These are phyloP conservation scores for Pulveroboletus sp. DNA, from an alignment of 768 basidiomycete species.

Conservation along the genomic window DNA sequence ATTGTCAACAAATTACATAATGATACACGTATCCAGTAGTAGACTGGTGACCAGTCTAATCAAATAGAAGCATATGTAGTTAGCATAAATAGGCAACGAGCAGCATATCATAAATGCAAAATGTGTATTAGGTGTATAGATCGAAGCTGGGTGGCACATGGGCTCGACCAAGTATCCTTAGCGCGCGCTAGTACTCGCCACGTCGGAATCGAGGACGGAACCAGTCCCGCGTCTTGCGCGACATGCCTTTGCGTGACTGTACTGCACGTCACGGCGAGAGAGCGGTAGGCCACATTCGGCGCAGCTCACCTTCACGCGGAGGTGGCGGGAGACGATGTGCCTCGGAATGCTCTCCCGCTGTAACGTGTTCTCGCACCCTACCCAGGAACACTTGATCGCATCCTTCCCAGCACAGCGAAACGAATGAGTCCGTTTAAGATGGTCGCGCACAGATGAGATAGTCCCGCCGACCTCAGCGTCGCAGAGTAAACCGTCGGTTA, in stretches of 20 bases:
- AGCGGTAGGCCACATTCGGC: slow-evolving; percentile 8
- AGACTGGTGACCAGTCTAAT: too few relatives aligned
- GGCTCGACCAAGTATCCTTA: too few relatives aligned
- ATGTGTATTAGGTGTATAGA: too few relatives aligned
- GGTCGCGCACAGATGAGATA: slow-evolving; percentile 9
- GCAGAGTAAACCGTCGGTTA: slow-evolving; percentile 3
- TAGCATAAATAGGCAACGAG: too few relatives aligned
- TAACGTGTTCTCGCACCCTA: slow-evolving; percentile 1
- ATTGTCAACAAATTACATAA: too few relatives aligned
- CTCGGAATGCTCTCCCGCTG: slow-evolving; percentile 19
- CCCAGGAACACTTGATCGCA: slow-evolving; percentile 5
- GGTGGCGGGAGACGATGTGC: slow-evolving; percentile 17
- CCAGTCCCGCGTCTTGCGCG: background rate
- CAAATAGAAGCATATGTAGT: too few relatives aligned
- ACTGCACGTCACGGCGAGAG: slow-evolving; percentile 21
- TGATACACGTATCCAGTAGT: too few relatives aligned
- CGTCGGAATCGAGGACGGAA: background rate
- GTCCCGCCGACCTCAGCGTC: slow-evolving; percentile 1
- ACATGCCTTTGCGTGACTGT: slow-evolving; percentile 14
- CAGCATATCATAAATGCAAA: too few relatives aligned
- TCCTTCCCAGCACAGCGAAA: slow-evolving; percentile 10
- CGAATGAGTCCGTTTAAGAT: slow-evolving; percentile 10
- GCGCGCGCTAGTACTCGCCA: background rate
- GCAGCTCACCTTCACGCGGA: slow-evolving; percentile 12
- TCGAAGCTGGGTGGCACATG: too few relatives aligned